Percentiles rank a stretch among this genome's conserved stretches.
These are phyloP conservation scores for Cnidoscolus chayamansa DNA, from an alignment of 441 rosid species.

Conservation along the genomic window DNA sequence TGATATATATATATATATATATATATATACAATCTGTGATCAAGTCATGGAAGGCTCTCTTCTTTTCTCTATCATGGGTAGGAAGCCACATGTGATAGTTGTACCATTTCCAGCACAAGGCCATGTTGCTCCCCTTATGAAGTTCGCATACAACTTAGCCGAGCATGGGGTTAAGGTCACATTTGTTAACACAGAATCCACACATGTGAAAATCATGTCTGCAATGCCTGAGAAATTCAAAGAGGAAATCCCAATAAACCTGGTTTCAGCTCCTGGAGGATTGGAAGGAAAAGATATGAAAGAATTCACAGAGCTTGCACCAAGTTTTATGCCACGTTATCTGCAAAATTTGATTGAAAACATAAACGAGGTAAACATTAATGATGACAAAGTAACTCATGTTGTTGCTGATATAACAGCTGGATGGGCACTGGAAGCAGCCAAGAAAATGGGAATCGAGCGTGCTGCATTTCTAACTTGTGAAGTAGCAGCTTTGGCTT, in stretches of 20 bases:
- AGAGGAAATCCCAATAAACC: background rate
- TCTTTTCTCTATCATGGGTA: background rate
- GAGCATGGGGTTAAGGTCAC: conserved; percentile 6
- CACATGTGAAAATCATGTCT: conserved; percentile 2
- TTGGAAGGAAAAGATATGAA: background rate
- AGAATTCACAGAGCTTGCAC: background rate
- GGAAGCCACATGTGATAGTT: conserved; percentile 3
- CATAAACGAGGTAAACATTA: background rate
- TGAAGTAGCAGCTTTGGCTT: conserved; percentile 20
- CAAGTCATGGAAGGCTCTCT: no score
- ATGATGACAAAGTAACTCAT: conserved; percentile 2
- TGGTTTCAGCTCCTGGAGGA: conserved; percentile 2
- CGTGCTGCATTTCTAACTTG: conserved; percentile 16
- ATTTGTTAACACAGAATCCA: conserved; percentile 10
- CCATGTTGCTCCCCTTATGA: conserved; percentile 12
- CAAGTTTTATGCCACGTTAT: background rate
- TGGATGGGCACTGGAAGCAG: conserved; percentile 35
- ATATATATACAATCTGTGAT: no score
- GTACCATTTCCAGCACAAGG: conserved; percentile 12
- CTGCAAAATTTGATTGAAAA: conserved; percentile 12
- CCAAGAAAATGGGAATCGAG: conserved; percentile 26
- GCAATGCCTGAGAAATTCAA: background rate
- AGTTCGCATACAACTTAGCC: conserved; percentile 4
- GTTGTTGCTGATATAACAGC: conserved; percentile 22
- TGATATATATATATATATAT: no score